These are phyloP conservation scores for Colletotrichum coccodes DNA, from an alignment of 2,329 filamentous ascomycete species.

Conservation along the genomic window DNA sequence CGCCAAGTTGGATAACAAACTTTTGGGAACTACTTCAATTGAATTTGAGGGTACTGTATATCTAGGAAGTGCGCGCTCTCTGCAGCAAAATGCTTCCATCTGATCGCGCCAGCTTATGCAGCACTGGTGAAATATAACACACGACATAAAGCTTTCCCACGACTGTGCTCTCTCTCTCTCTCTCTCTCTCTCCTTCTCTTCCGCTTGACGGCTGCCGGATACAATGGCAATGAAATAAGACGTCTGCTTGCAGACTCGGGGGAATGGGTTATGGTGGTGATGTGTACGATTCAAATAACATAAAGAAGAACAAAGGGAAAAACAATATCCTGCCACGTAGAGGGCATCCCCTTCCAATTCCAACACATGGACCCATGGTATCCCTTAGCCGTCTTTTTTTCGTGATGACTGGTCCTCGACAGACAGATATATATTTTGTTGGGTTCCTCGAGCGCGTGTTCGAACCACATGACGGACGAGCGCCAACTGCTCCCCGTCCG, in stretches of 20 bases:
- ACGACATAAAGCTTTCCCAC: conserved; percentile 11
- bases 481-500: conserved; percentile 32
- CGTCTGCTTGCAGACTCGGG: conserved; percentile 29
- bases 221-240: conserved; percentile 25
- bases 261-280: background rate
- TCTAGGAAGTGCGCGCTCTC: conserved; percentile 27
- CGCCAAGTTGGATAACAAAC: background rate
- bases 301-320: conserved; percentile 34
- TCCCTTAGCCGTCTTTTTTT: conserved; percentile 28
- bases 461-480: conserved; percentile 17
- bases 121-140: conserved; percentile 24
- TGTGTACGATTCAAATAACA: conserved; percentile 34
- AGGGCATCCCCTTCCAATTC: conserved; percentile 25
- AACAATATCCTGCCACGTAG: conserved; percentile 31
- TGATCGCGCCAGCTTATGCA: conserved; percentile 29
- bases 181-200: background rate
- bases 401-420: conserved; percentile 25
- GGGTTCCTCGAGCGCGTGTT: conserved; percentile 2
- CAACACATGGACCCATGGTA: conserved; percentile 29
- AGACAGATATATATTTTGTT: conserved; percentile 18
- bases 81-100: conserved; percentile 15
- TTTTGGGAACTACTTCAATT: conserved; percentile 19
- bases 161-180: background rate
- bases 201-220: conserved; percentile 14
- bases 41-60: conserved; percentile 29